phyloP scores from a whole-genome alignment of 768 basidiomycete genomes.

The Naganishia onofrii region DNA sequence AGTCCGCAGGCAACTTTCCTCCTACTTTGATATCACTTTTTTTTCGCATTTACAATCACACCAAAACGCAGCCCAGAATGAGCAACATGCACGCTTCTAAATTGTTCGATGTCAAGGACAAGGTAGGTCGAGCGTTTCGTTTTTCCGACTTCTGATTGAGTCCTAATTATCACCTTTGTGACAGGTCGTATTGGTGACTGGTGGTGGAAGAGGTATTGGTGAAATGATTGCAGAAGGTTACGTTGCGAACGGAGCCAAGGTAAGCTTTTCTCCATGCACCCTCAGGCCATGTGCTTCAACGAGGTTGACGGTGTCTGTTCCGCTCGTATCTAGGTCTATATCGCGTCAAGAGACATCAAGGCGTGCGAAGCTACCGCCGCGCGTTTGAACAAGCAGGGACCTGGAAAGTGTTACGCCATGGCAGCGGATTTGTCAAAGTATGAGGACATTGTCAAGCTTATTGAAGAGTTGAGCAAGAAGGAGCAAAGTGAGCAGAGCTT shows the following conservation, averaged over 20 bases:
- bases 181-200: slow-evolving; percentile 61
- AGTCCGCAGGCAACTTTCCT: neutral
- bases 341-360: slow-evolving; percentile 61
- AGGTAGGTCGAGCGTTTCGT: slow-evolving; percentile 35
- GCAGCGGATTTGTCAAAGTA: slow-evolving; percentile 61
- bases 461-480: slow-evolving; percentile 57
- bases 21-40: neutral
- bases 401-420: slow-evolving; percentile 60
- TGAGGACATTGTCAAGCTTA: slow-evolving; percentile 61
- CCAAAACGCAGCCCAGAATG: neutral
- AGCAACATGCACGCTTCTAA: slow-evolving; percentile 35
- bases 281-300: neutral
- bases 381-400: slow-evolving; percentile 60
- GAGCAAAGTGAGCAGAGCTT: slow-evolving; percentile 55
- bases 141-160: too few relatives aligned
- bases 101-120: slow-evolving; percentile 58
- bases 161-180: neutral
- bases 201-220: slow-evolving; percentile 66
- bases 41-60: neutral
- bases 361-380: slow-evolving; percentile 60
- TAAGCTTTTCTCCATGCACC: neutral
- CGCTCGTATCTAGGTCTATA: slow-evolving; percentile 56
- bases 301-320: neutral
- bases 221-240: slow-evolving; percentile 69
- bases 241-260: slow-evolving; percentile 62